phyloP scores from a whole-genome alignment of 1,284 basidiomycete species.

The Peniophora sp. region DNA sequence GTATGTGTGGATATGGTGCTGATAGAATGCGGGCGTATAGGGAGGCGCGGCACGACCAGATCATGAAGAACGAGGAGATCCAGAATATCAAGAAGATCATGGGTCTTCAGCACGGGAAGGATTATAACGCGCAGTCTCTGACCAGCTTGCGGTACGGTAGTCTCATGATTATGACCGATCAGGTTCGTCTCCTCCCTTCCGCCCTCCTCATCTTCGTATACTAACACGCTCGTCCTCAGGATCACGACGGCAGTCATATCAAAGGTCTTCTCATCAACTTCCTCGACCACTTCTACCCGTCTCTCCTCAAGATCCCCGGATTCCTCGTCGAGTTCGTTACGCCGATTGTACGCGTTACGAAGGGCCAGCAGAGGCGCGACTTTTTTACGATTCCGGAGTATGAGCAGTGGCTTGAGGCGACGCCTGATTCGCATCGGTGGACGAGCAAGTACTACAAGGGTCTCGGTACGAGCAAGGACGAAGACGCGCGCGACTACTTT shows the following conservation, averaged over 20 bases:
- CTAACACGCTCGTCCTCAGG: constrained; percentile 39
- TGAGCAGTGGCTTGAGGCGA: constrained; percentile 84
- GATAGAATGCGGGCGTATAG: no score
- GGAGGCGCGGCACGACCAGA: constrained; percentile 92
- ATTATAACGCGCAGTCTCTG: constrained; percentile 58
- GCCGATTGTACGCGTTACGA: constrained; percentile 90
- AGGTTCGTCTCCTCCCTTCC: constrained; percentile 41
- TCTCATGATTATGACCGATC: constrained; percentile 99
- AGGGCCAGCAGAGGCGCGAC: constrained; percentile 75
- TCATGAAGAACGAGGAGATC: constrained; percentile 98
- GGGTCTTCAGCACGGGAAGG: constrained; percentile 91
- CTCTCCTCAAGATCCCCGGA: constrained; percentile 83
- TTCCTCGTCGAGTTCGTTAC: constrained; percentile 99
- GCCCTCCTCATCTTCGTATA: not conserved
- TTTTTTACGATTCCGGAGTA: constrained; percentile 99
- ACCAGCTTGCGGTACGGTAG: constrained; percentile 86
- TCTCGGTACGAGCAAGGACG: constrained; percentile 88
- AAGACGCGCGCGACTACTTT: constrained; percentile 93
- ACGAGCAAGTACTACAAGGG: constrained; percentile 97
- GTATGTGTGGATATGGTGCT: no score
- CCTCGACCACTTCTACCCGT: constrained; percentile 95
- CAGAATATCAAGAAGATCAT: constrained; percentile 98
- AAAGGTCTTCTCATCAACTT: constrained; percentile 99
- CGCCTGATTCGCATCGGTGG: constrained; percentile 83
- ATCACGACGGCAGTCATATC: constrained; percentile 99